These are phyloP conservation scores for Verticillium tricorpus DNA, from an alignment of 2,329 filamentous ascomycete species.

Conservation along the genomic window DNA sequence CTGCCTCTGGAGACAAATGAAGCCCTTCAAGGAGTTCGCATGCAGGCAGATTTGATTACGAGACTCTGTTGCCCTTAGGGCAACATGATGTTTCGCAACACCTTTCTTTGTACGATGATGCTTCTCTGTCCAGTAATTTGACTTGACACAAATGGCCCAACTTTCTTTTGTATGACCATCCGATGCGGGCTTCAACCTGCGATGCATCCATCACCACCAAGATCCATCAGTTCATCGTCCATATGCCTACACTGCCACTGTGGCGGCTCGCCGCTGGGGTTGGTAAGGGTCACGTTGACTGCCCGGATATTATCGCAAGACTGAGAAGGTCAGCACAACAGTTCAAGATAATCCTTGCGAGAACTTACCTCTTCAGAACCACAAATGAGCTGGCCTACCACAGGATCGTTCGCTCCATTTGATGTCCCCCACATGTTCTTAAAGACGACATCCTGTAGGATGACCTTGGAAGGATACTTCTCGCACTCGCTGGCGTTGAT, in stretches of 20 bases:
- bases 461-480: constrained; percentile 5
- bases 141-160: too few relatives aligned
- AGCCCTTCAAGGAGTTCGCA: too few relatives aligned
- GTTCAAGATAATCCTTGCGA: too few relatives aligned
- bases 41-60: too few relatives aligned
- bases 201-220: background rate
- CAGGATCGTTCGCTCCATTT: constrained; percentile 9
- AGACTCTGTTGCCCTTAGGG: too few relatives aligned
- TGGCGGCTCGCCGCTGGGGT: constrained; percentile 8
- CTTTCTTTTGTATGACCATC: too few relatives aligned
- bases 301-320: constrained; percentile 12
- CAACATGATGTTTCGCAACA: too few relatives aligned
- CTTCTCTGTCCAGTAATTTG: too few relatives aligned
- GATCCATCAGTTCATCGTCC: constrained; percentile 8
- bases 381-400: constrained; percentile 10
- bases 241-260: constrained; percentile 11
- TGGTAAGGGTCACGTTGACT: constrained; percentile 6
- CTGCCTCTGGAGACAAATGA: too few relatives aligned
- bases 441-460: constrained; percentile 12
- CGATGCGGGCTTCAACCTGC: too few relatives aligned
- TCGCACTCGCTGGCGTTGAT: background rate
- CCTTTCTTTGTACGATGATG: too few relatives aligned
- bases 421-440: constrained; percentile 10
- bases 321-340: background rate
- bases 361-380: constrained; percentile 5